Evolutionary conservation across 441 rosid species (phyloP), one percentile per base, ranked within the genome.

Genomic region (Brassica balearica): DNA sequence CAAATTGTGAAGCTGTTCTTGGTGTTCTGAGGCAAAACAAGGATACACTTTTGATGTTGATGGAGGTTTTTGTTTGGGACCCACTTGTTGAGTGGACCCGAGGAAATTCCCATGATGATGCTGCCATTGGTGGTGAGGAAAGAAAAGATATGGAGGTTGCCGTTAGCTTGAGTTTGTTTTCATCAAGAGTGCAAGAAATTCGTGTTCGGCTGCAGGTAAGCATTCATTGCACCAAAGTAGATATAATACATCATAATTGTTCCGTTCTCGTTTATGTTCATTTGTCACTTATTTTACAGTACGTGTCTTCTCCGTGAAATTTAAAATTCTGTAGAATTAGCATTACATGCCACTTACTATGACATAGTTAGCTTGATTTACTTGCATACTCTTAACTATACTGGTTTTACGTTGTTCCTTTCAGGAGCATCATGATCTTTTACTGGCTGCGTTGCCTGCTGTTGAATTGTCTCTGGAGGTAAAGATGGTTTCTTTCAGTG

Each of bases 71-170:
- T 84, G 89, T 92, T 71, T 96, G 99, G 99, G 97, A 96, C 86
- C 99, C 99, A 69, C 96, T 96, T 70, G 87, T 96, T 75, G 99
- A 96, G 86, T 96, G 99, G 98, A 96, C 98, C 61, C 87, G 98
- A 74, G 99, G 91, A 72, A 97, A 96, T 85, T 94, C 92, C 82
- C 99, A 91, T 69, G 97, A 96, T 88, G 99, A 92, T 80, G 97
- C 97, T 77, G 97, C 97, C 69, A 94, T 94, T 85, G 97, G 92
- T 74, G 97, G 97, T 77, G 98, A 91, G 85, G 99, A 96, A 88
- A 92, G 99, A 84, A 96, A 93, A 85, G 98, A 98, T 82, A 96
- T 96, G 99, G 99, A 96, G 84, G 84, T 94, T 81, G 98, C 99
- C 7, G 97, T 96, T 82, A 92, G 98, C 89, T 88, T 96, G 91